Base-by-base conservation (phyloP, 169 alveolate species). In the Cyclospora cayetanensis region DNA sequence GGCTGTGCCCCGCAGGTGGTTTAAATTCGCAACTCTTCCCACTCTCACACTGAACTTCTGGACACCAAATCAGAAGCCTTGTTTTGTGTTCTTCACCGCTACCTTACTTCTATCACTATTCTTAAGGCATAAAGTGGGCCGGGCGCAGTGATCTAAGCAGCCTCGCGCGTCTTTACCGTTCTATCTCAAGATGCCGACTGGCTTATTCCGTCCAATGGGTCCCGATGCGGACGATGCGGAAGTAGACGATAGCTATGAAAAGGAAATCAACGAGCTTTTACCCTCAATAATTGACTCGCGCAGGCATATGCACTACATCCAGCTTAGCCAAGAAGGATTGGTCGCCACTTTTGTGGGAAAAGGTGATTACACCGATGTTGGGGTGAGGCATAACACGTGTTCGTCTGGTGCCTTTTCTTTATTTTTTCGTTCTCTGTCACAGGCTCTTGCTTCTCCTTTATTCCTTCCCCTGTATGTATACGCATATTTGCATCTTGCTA, bases 331-430 rank as follows among this genome's bases (percentile, higher is more conserved):
- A 60, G 96, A 94, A 37, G 90, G 88, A 31, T 80, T 94, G 34
- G 87, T 96, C 0, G 94, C 82, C 18, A 90, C 86, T 43, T 95
- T 88, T 60, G 74, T 65, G 31, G 97, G 95, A 5, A 90, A 90
- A 60, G 94, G 97, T 7, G 90, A 93, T 25, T 88, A 93, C 92
- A 89, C 94, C 42, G 96, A 95, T 46, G 93, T 96, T 9, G 96
- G 96, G 72, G 97, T 95, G 52, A 22, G 87, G 12, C 18, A n/a
- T n/a, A n/a, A n/a, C 39, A 9, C 55, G 4, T 3, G 60, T 35
- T 72, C 27, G 1, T 25, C 55, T 20, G 12, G 60, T 4, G 25
- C 25, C 29, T 34, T 37, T 35, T 5, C 31, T 18, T 34, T 31
- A 27, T 11, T 7, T 34, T 34, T 37, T 72, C 11, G 7, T 9